Percentiles rank a stretch among this genome's conserved stretches.
These are phyloP conservation scores for Candida tropicalis DNA, from an alignment of 1,139 yeast species.

Conservation along the genomic window DNA sequence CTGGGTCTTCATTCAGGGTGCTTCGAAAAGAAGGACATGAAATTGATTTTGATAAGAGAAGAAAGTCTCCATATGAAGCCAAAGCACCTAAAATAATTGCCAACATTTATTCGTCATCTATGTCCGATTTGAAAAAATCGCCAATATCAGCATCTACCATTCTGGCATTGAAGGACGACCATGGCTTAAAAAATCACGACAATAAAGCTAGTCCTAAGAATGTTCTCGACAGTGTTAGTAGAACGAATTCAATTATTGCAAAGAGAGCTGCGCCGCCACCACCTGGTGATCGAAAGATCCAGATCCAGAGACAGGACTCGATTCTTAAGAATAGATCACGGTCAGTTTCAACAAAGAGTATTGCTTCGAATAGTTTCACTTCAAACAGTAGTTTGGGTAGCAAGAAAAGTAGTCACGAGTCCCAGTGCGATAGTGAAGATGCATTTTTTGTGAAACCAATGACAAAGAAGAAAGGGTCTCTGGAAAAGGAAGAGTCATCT, in stretches of 20 bases:
- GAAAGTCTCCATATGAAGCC: slow-evolving; percentile 70
- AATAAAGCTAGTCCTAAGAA: slow-evolving; percentile 1
- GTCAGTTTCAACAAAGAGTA: slow-evolving; percentile 5
- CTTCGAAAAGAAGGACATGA: slow-evolving; percentile 56
- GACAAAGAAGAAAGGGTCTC: slow-evolving; percentile 1
- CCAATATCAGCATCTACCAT: slow-evolving; percentile 46
- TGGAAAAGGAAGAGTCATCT: not conserved
- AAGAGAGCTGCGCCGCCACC: slow-evolving; percentile 78
- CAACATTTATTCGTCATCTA: slow-evolving; percentile 46
- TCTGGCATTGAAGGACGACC: slow-evolving; percentile 33
- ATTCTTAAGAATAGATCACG: slow-evolving; percentile 17
- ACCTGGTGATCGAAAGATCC: slow-evolving; percentile 32
- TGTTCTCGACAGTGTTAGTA: slow-evolving; percentile 9
- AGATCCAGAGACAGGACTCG: slow-evolving; percentile 20
- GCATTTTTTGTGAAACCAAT: slow-evolving; percentile 61
- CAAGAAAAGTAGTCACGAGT: slow-evolving; percentile 20
- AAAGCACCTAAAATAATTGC: slow-evolving; percentile 48
- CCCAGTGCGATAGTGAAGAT: slow-evolving; percentile 46
- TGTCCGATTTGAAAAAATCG: slow-evolving; percentile 33
- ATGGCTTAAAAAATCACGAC: not conserved
- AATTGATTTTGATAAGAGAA: slow-evolving; percentile 78
- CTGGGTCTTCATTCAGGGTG: slow-evolving; percentile 55
- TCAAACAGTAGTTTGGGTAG: slow-evolving; percentile 9
- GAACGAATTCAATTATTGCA: slow-evolving; percentile 47
- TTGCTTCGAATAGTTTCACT: slow-evolving; percentile 6